Evolutionary conservation across 2,329 filamentous ascomycete genomes (phyloP).

Genomic region (Colletotrichum lini): DNA sequence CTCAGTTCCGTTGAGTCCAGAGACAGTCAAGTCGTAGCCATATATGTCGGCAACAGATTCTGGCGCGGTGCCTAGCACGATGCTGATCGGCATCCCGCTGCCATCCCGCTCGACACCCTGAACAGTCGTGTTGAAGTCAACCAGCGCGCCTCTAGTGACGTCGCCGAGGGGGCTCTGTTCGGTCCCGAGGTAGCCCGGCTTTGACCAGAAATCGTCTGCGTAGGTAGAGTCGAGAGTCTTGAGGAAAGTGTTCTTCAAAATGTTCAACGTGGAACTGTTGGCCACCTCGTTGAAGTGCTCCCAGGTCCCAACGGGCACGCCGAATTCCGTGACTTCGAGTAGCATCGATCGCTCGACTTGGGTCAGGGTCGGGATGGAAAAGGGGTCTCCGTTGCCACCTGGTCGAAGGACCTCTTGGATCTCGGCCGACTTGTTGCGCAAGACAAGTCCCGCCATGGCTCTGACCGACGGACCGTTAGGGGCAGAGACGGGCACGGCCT

Average conservation of each 20-base stretch:
- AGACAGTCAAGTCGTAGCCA: too few relatives aligned
- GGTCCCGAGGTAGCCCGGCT: slow-evolving; percentile 40
- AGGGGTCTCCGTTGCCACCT: slow-evolving; percentile 33
- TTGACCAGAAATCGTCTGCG: slow-evolving; percentile 43
- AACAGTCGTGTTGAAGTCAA: too few relatives aligned
- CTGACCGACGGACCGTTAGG: slow-evolving; percentile 38
- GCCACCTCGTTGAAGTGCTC: slow-evolving; percentile 5
- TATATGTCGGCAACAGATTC: too few relatives aligned
- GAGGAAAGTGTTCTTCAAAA: slow-evolving; percentile 10
- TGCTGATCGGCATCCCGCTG: too few relatives aligned
- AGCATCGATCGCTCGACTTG: slow-evolving; percentile 18
- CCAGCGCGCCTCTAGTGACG: slow-evolving; percentile 15
- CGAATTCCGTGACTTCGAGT: slow-evolving; percentile 14
- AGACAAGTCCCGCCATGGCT: slow-evolving; percentile 33
- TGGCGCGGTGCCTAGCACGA: too few relatives aligned
- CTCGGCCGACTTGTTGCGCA: slow-evolving; percentile 15
- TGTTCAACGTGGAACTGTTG: not conserved
- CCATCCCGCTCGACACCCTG: too few relatives aligned
- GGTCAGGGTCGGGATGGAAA: slow-evolving; percentile 3
- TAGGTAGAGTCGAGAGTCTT: slow-evolving; percentile 38
- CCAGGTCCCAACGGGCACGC: not conserved
- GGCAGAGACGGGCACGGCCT: too few relatives aligned
- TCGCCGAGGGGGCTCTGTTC: slow-evolving; percentile 38
- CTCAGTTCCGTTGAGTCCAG: too few relatives aligned
- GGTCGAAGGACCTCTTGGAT: slow-evolving; percentile 35